Base-by-base conservation (phyloP, 192 early-diverging fungal species). In the Gryganskiella cystojenkinii region DNA sequence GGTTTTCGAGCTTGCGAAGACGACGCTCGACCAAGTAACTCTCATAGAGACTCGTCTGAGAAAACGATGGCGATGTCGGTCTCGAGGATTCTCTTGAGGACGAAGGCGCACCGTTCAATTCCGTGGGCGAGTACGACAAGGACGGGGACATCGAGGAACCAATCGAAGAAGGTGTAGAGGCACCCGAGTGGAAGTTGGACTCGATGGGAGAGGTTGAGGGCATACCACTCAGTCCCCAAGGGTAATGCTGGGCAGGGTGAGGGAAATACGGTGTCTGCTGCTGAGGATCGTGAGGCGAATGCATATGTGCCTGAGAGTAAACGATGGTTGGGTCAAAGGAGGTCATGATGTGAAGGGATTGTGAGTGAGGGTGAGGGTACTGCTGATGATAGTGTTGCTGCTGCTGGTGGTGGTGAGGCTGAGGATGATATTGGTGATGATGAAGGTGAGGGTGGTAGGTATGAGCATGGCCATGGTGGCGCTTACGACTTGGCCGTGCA, bases 71-170 rank as follows among this genome's bases (percentile, higher is more conserved):
- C 1, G 74, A 78, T 37, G 65, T 69, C 2, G 74, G 60, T 2
- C 74, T 51, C 19, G 74, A 78, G 9, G 74, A 78, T 19, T 76
- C 56, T n/a, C 70, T 61, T 8, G 67, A 56, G 22, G 34, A 4
- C 31, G 37, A 17, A 20, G 40, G n/a, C n/a, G n/a, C 51, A 35
- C 53, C 27, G 15, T 54, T n/a, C 35, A 64, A 52, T 10, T 69
- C 69, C 11, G 61, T 49, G 33, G 33, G 55, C 0, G 61, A 59
- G 47, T 68, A 63, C 17, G 56, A 59, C 25, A 69, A 35, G 1
- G 65, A 55, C 13, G 72, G 64, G 2, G 72, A 75, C 64, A 62
- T 22, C 27, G 72, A 63, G 24, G 58, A 55, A 42, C 59, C 55
- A 31, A 78, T 40, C 7, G 37, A 78, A 1, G 73, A 69, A 35